A percentile compares a stretch with the other conserved stretches of the same genome.
Conservation (phyloP, 2,329 filamentous ascomycete genomes). For the Colletotrichum limetticola region DNA sequence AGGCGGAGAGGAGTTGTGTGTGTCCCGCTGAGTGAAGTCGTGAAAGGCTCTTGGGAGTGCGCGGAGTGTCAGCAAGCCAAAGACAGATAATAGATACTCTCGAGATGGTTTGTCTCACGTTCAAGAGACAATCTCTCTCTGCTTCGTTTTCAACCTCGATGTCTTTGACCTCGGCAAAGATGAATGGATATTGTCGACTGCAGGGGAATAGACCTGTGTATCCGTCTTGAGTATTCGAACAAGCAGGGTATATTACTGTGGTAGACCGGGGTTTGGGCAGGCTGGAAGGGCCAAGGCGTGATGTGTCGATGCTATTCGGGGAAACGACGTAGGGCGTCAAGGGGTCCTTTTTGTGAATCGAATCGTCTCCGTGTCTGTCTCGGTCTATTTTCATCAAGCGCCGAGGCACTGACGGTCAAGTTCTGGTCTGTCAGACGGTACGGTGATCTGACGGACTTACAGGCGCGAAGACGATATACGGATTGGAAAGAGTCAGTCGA, state of each 20-base stretch:
- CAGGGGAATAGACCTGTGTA: not conserved
- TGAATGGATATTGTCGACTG: not conserved
- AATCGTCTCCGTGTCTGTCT: constrained; percentile 2
- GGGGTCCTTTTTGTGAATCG: not conserved
- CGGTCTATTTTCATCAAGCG: not conserved
- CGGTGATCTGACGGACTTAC: too few species aligned
- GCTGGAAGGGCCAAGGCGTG: not conserved
- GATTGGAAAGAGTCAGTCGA: not conserved
- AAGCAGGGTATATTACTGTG: not conserved
- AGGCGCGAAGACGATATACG: not conserved
- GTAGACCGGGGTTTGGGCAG: not conserved
- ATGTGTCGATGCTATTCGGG: constrained; percentile 22
- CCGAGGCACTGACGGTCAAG: not conserved
- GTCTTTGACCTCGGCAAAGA: not conserved
- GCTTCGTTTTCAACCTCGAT: too few species aligned
- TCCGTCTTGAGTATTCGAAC: not conserved
- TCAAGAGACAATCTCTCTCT: too few species aligned
- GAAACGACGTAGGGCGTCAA: constrained; percentile 8
- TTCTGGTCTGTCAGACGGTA: not conserved
- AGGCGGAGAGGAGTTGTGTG: not conserved
- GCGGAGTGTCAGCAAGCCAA: not conserved
- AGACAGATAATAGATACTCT: too few species aligned
- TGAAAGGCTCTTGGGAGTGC: not conserved
- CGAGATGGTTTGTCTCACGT: too few species aligned
- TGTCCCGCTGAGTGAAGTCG: not conserved